Conservation (phyloP, 208 protist species). For the Crithidia brevicula region DNA sequence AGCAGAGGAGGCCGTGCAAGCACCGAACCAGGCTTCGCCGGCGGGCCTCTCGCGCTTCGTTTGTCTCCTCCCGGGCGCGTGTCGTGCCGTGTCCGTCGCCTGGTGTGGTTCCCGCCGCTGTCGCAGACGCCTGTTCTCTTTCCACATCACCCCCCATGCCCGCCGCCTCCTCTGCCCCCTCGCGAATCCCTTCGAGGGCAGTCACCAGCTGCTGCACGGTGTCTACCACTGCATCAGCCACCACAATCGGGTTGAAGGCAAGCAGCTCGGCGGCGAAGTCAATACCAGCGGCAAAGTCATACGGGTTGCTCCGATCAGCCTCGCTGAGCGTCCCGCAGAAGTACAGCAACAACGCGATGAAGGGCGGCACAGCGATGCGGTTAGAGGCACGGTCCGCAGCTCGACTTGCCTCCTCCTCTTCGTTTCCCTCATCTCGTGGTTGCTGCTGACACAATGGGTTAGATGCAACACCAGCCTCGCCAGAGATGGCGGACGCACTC, state of each 20-base stretch:
- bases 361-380: constrained; percentile 42
- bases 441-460: background rate
- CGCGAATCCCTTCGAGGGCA: constrained; percentile 13
- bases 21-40: constrained; percentile 20
- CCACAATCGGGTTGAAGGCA: constrained; percentile 22
- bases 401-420: background rate
- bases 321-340: constrained; percentile 36
- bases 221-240: constrained; percentile 24
- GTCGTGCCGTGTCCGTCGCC: no score
- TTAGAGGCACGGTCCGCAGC: background rate
- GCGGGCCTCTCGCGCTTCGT: background rate
- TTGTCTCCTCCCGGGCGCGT: background rate
- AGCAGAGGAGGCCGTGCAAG: constrained; percentile 35
- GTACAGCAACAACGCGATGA: constrained; percentile 42
- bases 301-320: constrained; percentile 16
- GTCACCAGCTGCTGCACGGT: constrained; percentile 26
- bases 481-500: background rate
- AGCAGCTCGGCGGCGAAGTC: constrained; percentile 35
- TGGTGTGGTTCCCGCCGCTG: no score
- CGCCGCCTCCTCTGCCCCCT: background rate
- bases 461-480: background rate
- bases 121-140: no score
- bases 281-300: constrained; percentile 27
- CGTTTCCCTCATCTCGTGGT: background rate
- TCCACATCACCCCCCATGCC: no score